phyloP scores from a whole-genome alignment of 1,139 yeast species.

The Scheffersomyces titani region DNA sequence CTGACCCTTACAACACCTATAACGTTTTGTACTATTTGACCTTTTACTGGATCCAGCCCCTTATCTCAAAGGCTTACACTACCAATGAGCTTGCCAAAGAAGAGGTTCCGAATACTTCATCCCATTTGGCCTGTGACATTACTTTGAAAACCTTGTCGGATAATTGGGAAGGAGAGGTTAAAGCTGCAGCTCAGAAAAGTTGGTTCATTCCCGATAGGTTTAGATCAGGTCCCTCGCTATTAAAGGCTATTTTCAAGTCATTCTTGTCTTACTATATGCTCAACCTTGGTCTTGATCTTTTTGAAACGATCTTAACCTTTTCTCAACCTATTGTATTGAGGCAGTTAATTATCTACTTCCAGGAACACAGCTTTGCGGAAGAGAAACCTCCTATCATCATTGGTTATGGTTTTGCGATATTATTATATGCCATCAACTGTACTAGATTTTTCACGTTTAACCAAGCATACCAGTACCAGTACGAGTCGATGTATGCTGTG shows the following conservation, averaged over 20 bases:
- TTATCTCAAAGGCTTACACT: constrained; percentile 21
- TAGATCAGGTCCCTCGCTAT: constrained; percentile 19
- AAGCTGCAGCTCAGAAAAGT: constrained; percentile 1
- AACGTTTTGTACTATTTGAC: constrained; percentile 22
- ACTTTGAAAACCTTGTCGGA: constrained; percentile 5
- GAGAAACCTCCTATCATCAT: constrained; percentile 23
- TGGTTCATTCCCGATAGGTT: constrained; percentile 1
- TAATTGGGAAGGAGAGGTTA: constrained; percentile 10
- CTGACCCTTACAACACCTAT: constrained; percentile 13
- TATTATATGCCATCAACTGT: constrained; percentile 18
- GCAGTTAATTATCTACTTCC: constrained; percentile 21
- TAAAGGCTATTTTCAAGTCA: constrained; percentile 13
- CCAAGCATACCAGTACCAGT: constrained; percentile 17
- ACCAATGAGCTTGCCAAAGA: constrained; percentile 21
- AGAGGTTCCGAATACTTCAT: constrained; percentile 19
- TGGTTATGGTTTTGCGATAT: constrained; percentile 20
- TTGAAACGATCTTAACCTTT: constrained; percentile 14
- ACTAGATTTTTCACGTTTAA: constrained; percentile 19
- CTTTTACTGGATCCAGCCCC: constrained; percentile 26
- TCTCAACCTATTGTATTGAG: constrained; percentile 25
- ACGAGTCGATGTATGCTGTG: constrained; percentile 16
- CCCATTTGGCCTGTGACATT: constrained; percentile 7
- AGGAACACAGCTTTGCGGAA: constrained; percentile 5
- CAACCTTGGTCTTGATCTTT: constrained; percentile 9
- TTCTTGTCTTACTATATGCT: constrained; percentile 9